Percentiles rank a stretch among this genome's conserved stretches.
These are phyloP conservation scores for Agrocybe pediades DNA, from an alignment of 768 basidiomycete species.

Conservation along the genomic window DNA sequence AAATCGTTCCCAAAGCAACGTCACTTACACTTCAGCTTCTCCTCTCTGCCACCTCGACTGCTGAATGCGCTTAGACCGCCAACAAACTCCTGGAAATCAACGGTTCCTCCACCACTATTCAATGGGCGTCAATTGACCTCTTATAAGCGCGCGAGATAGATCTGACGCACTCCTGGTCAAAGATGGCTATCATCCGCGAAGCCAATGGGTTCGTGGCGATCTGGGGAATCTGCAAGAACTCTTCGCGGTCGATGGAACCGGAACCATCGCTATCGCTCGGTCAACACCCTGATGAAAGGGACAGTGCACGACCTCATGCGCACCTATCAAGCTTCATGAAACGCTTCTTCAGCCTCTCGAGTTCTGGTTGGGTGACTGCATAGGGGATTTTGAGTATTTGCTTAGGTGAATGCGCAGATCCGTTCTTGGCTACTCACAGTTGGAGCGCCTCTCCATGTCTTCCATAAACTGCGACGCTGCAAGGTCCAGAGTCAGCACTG, in stretches of 20 bases:
- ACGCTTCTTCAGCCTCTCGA: constrained; percentile 95
- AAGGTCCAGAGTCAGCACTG: constrained; percentile 6
- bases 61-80: constrained; percentile 98
- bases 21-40: constrained; percentile 89
- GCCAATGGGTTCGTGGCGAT: constrained; percentile 98
- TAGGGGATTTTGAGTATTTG: constrained; percentile 5
- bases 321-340: constrained; percentile 99
- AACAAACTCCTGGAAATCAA: constrained; percentile 99
- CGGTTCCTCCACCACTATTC: constrained; percentile 91
- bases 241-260: constrained; percentile 97
- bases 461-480: constrained; percentile 93
- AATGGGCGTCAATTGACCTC: background rate
- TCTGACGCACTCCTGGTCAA: constrained; percentile 91
- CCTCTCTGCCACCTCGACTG: constrained; percentile 93
- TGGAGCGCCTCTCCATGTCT: constrained; percentile 96
- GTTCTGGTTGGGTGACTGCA: constrained; percentile 90
- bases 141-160: background rate
- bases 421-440: constrained; percentile 75
- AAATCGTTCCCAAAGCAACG: background rate
- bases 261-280: constrained; percentile 78
- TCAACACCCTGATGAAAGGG: background rate
- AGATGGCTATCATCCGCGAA: constrained; percentile 98
- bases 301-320: background rate
- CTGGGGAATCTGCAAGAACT: constrained; percentile 98
- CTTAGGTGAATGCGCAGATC: constrained; percentile 13